Base-by-base conservation (phyloP, 1,284 basidiomycete genomes). In the Ustilago cynodontis region DNA sequence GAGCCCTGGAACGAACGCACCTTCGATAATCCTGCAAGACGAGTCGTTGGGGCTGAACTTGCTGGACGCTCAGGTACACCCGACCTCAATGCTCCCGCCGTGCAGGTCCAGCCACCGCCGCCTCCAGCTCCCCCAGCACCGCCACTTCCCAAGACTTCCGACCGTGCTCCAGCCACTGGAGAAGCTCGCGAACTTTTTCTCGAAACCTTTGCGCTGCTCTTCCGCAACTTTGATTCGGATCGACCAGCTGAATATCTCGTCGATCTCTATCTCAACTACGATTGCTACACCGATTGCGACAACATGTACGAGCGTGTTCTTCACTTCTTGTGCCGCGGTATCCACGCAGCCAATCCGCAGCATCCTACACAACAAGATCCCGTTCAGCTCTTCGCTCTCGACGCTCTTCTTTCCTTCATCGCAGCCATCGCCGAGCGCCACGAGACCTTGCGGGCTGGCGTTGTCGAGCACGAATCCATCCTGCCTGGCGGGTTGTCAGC, bases 211-310 rank as follows among this genome's bases (percentile, higher is more conserved):
- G 90, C 90, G 56, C 92, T 94, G 68, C 90, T 98, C 55, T 72
- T 81, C 58, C 71, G 92, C 92, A 31, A 89, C 60, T 69, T 68
- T 18, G 73, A 77, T 47, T 26, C 58, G 24, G 59, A 69, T 31
- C 69, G 63, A 18, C 35, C 65, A 54, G 90, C 92, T 1, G 92
- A 92, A 82, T 95, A 96, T 87, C 94, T 98, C 92, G 94, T 97
- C 51, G 94, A 98, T 83, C 88, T 98, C 11, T 99, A 94, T 88
- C 90, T 91, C 66, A 99, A 99, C 86, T 99, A 97, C 86, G 97
- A 99, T 86, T 98, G 95, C 85, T 93, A 98, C 82, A 91, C 93
- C 73, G 95, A 98, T 83, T 95, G 93, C 86, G 95, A 98, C 87
- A 95, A 99, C 85, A 87, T 99, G 66, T 98, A 96, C 82, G 95